These are phyloP conservation scores for Calonectria fujianensis DNA, from an alignment of 2,329 filamentous ascomycete genomes.

Conservation along the genomic window DNA sequence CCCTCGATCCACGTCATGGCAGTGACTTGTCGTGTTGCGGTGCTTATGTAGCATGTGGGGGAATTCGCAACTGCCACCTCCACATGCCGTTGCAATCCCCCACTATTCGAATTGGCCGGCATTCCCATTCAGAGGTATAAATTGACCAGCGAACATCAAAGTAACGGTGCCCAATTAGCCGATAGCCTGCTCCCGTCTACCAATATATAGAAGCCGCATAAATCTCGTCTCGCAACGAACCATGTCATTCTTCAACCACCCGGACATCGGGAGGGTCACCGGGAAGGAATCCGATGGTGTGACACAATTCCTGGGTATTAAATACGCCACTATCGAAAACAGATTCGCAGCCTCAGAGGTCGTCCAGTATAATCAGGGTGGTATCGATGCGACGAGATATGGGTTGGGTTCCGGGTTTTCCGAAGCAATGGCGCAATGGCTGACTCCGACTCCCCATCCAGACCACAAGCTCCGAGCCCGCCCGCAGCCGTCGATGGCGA, in stretches of 20 bases:
- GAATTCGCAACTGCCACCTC: not conserved
- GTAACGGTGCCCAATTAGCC: not conserved
- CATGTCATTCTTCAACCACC: constrained; percentile 7
- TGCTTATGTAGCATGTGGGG: not conserved
- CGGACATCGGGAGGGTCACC: constrained; percentile 10
- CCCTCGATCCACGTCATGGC: not conserved
- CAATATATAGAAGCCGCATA: not conserved
- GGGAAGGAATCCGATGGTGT: not conserved
- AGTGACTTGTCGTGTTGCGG: not conserved
- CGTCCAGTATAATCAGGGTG: not conserved
- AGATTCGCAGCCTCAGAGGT: constrained; percentile 1
- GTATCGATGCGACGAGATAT: constrained; percentile 4
- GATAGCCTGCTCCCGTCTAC: not conserved
- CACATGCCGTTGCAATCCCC: not conserved
- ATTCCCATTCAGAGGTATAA: not conserved
- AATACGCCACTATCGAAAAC: constrained; percentile 3
- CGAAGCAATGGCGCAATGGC: not conserved
- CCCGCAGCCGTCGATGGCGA: not conserved
- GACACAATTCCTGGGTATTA: constrained; percentile 7
- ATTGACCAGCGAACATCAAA: not conserved
- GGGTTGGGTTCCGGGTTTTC: not conserved
- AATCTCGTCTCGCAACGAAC: not conserved
- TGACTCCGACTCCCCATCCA: not conserved
- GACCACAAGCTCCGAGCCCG: constrained; percentile 4
- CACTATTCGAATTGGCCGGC: not conserved